Evolutionary conservation across 768 basidiomycete species (phyloP), one percentile per base, ranked within the genome.

Genomic region (Tylopilus vinaceipallidus): DNA sequence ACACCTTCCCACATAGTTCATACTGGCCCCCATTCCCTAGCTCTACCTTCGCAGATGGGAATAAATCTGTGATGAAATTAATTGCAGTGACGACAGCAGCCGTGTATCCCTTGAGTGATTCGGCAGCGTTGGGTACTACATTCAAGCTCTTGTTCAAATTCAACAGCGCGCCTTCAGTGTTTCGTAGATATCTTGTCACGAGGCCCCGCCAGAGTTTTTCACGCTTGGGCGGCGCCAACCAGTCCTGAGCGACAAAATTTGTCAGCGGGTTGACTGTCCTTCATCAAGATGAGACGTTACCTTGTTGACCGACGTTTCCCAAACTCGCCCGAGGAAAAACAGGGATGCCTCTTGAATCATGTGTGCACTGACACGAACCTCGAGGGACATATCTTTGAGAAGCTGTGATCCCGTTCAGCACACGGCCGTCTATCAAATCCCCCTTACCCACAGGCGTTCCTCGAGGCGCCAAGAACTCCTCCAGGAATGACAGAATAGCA

Each of bases 271-370:
- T n/a, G n/a, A n/a, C n/a, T n/a, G n/a, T 27, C 5, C 20, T 19
- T 47, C 23, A 23, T 30, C 22, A 26, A 33, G 7, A 43, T 12
- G 27, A 35, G 45, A 34, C 37, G 10, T n/a, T 49, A 51, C 61
- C 57, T 59, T 45, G 41, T 42, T 19, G 9, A n/a, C 20, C 33
- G 53, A 48, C 6, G 37, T 37, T 6, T 36, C 37, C 26, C 45
- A 52, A 41, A 38, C 32, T 36, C 22, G 49, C 23, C 45, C 45
- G 20, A 63, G 45, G 52, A 61, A 56, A 43, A 50, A 66, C 37
- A 66, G 35, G 30, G 62, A 64, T 12, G 58, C 62, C 23, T 63
- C 64, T 24, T 41, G 49, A 35, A 62, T 49, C 61, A 64, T 62
- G 27, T 62, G 47, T 8, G 45, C 34, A 17, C 56, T 42, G 17